These are phyloP conservation scores for Saccharum spontaneum DNA, from an alignment of 176 grass and related monocot genomes.

Conservation along the genomic window DNA sequence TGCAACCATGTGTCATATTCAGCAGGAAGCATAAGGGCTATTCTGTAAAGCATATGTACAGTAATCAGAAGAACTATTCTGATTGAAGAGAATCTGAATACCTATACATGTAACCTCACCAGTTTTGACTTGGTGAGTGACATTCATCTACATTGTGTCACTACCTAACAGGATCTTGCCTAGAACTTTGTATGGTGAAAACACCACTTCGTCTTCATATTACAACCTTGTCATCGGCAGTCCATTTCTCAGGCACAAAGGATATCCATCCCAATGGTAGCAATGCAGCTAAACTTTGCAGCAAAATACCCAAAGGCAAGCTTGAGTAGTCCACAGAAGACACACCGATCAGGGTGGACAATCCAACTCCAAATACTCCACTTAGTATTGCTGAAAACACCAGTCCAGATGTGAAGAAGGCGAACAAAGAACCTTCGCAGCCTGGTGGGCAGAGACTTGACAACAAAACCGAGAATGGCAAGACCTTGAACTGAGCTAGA, in stretches of 20 bases:
- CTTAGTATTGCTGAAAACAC: constrained; percentile 77
- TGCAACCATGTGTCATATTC: not conserved
- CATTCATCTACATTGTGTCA: constrained; percentile 4
- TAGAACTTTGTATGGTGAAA: constrained; percentile 1
- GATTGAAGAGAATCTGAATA: constrained; percentile 4
- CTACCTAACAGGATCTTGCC: constrained; percentile 23
- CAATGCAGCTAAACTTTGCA: constrained; percentile 76
- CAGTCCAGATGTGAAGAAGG: constrained; percentile 78
- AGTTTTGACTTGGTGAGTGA: not conserved
- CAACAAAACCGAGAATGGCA: constrained; percentile 75
- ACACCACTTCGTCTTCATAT: constrained; percentile 36
- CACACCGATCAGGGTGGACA: constrained; percentile 68
- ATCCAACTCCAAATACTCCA: constrained; percentile 64
- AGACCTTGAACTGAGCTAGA: constrained; percentile 84
- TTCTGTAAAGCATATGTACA: constrained; percentile 17
- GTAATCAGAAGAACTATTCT: not conserved
- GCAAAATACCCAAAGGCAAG: constrained; percentile 65
- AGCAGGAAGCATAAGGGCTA: not conserved
- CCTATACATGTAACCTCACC: constrained; percentile 24
- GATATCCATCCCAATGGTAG: constrained; percentile 79
- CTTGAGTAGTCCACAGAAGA: constrained; percentile 60
- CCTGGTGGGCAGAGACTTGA: constrained; percentile 68
- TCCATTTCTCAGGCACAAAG: constrained; percentile 52
- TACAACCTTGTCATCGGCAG: constrained; percentile 36
- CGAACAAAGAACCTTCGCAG: constrained; percentile 81